These are phyloP conservation scores for Cyberlindnera maritima DNA, from an alignment of 805 yeast genomes.

Conservation along the genomic window DNA sequence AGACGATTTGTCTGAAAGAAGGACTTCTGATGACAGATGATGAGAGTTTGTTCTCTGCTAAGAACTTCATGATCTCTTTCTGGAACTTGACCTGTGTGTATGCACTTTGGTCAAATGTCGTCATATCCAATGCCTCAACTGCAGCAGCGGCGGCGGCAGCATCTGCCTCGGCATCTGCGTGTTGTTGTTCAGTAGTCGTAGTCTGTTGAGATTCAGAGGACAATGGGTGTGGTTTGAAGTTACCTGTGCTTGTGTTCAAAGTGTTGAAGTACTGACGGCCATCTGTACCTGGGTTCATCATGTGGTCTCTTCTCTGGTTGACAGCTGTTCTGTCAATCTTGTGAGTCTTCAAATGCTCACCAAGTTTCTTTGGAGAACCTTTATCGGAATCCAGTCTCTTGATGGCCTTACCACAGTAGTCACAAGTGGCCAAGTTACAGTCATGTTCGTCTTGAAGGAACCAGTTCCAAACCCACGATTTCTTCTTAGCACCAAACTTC, in stretches of 20 bases:
- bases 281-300: conserved; percentile 5
- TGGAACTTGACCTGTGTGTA: conserved; percentile 48
- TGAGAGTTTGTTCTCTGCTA: conserved; percentile 51
- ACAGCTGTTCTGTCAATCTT: conserved; percentile 40
- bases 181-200: background rate
- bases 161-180: background rate
- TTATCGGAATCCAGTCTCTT: conserved; percentile 49
- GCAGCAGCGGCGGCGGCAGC: conserved; percentile 1
- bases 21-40: conserved; percentile 46
- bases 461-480: conserved; percentile 66
- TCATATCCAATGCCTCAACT: conserved; percentile 4
- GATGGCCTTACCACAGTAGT: conserved; percentile 48
- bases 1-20: conserved; percentile 49
- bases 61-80: conserved; percentile 46
- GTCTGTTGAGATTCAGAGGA: conserved; percentile 5
- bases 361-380: conserved; percentile 57
- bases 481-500: conserved; percentile 58
- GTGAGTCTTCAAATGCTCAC: conserved; percentile 56
- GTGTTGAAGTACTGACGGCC: conserved; percentile 33
- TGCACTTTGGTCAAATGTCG: conserved; percentile 37
- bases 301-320: conserved; percentile 37
- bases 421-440: conserved; percentile 52
- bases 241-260: conserved; percentile 13
- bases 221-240: conserved; percentile 17
- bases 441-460: conserved; percentile 48